phyloP scores from a whole-genome alignment of 2,329 filamentous ascomycete species.

The Neopestalotiopsis rosae region DNA sequence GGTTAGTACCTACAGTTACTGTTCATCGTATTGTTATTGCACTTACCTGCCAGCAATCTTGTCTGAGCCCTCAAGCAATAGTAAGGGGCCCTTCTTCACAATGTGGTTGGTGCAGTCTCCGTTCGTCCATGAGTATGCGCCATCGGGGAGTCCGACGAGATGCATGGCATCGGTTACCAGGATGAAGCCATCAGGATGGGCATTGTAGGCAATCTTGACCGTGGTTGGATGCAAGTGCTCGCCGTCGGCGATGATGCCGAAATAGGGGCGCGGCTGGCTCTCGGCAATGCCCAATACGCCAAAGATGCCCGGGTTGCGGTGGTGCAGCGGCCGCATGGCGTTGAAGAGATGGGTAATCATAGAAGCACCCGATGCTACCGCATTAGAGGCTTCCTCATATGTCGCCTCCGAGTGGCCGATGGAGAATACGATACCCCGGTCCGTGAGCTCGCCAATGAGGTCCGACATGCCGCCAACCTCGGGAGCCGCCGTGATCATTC shows the following conservation, averaged over 20 bases:
- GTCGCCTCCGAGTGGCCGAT: slow-evolving; percentile 89
- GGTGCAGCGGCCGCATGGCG: slow-evolving; percentile 88
- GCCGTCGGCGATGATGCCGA: slow-evolving; percentile 89
- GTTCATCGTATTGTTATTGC: neutral
- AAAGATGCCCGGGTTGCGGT: slow-evolving; percentile 90
- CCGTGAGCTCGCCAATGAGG: slow-evolving; percentile 70
- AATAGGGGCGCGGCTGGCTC: slow-evolving; percentile 69
- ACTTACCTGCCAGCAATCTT: slow-evolving; percentile 78
- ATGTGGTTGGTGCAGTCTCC: slow-evolving; percentile 62
- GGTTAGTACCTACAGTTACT: neutral
- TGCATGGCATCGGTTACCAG: slow-evolving; percentile 94
- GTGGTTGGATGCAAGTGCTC: slow-evolving; percentile 89
- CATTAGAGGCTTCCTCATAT: slow-evolving; percentile 78
- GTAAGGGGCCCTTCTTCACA: slow-evolving; percentile 72
- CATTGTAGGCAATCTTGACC: slow-evolving; percentile 87
- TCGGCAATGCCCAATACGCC: slow-evolving; percentile 77
- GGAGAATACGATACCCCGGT: slow-evolving; percentile 74
- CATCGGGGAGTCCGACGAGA: slow-evolving; percentile 82
- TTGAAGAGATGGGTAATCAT: slow-evolving; percentile 97
- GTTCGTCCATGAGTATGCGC: slow-evolving; percentile 86
- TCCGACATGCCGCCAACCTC: slow-evolving; percentile 75
- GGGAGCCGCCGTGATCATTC: slow-evolving; percentile 85
- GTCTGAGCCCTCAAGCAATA: slow-evolving; percentile 79
- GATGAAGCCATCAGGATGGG: slow-evolving; percentile 83
- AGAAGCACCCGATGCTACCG: slow-evolving; percentile 75